Evolutionary conservation across 208 protist genomes (phyloP), one percentile per base, ranked within the genome.

Genomic region (Porcisia deanei): DNA sequence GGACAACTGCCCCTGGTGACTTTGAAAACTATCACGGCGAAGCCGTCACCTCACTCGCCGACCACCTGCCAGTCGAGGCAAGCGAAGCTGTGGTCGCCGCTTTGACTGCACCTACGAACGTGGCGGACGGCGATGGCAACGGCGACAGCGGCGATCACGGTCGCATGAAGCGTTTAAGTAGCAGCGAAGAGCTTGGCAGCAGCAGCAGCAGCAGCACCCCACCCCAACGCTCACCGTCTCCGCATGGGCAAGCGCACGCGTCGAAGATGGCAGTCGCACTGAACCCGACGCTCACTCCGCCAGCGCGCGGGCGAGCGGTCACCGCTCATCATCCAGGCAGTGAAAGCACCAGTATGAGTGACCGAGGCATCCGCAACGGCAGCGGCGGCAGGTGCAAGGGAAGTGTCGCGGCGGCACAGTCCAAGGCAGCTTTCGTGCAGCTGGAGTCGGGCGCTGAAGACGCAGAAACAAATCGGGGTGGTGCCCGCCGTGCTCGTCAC

Each of bases 171-270:
- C 43, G 8, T 20, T 4, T 0, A 30, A 22, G 34, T 18, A 39
- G 41, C n/a, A 53, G 22, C n/a, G 41, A 5, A 20, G 2, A 9
- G 45, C 64, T 5, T n/a, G n/a, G n/a, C 5, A 30, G 37, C 30
- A 52, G 47, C 66, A 54, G 45, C 47, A 57, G 5, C 47, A 52
- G 34, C 60, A 47, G 60, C 60, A 4, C 34, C 43, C 0, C 47
- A 22, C 8, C 45, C 30, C 67, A 20, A 3, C 25, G 34, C 67
- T 0, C 37, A 20, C 52, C 7, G 52, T 49, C 65, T 30, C 64
- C 69, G 25, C 70, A 67, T 12, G 34, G 79, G 61, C 68, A 65
- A 37, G 73, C 63, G 30, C 68, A 70, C 61, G 78, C 64, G 18
- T 1, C 22, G 5, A 71, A 66, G n/a, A 73, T 77, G 7, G 68